Conservation (phyloP, 805 yeast genomes). For the Starmerella bombicola region DNA sequence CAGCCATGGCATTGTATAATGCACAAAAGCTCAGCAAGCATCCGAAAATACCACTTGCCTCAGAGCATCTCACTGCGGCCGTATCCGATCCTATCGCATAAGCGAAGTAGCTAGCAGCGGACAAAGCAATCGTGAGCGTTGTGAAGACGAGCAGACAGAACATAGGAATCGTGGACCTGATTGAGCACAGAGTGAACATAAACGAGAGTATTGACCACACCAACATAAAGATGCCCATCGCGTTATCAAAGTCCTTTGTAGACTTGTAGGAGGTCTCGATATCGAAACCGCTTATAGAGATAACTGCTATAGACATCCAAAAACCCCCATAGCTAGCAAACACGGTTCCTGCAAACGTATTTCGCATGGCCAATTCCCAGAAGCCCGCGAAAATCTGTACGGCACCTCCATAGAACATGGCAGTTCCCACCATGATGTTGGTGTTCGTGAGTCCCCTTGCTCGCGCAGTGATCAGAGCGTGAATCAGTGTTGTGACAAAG, state of each 20-base stretch:
- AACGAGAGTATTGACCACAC: background rate
- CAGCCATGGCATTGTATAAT: too few species aligned
- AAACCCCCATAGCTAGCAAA: slow-evolving; percentile 54
- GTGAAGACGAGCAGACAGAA: background rate
- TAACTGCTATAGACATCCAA: slow-evolving; percentile 55
- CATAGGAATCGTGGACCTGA: background rate
- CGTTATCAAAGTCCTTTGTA: background rate
- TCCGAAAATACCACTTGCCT: background rate
- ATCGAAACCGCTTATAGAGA: slow-evolving; percentile 48
- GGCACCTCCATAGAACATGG: slow-evolving; percentile 52
- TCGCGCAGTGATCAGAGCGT: slow-evolving; percentile 42
- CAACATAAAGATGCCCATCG: background rate
- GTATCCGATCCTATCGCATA: background rate
- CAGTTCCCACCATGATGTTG: slow-evolving; percentile 42
- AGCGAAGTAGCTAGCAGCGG: background rate
- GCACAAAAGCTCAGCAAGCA: background rate
- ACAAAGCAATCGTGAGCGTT: background rate
- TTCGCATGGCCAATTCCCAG: slow-evolving; percentile 53
- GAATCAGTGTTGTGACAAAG: slow-evolving; percentile 49
- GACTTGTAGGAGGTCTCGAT: slow-evolving; percentile 40
- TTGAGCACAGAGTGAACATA: background rate
- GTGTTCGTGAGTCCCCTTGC: slow-evolving; percentile 38
- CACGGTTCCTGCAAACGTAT: slow-evolving; percentile 58
- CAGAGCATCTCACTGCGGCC: background rate
- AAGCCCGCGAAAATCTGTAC: slow-evolving; percentile 51